Conservation (phyloP, 164 flowering plant genomes). For the Liquidambar formosana region DNA sequence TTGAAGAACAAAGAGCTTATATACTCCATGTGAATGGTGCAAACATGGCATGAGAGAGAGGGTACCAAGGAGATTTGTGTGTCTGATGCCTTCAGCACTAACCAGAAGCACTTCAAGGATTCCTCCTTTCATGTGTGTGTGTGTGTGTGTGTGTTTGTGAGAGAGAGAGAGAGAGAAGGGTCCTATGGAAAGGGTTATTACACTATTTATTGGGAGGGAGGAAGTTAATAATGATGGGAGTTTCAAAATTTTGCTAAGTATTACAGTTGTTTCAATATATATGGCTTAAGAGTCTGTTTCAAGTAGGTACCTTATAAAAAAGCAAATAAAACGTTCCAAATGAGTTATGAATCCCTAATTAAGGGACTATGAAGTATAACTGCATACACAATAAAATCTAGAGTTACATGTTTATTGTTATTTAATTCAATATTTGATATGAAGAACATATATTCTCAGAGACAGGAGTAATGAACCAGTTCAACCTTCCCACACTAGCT, state of each 20-base stretch:
- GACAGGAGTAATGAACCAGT: too few species aligned
- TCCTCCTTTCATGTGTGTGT: constrained; percentile 67
- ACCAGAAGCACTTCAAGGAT: constrained; percentile 78
- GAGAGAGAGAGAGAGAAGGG: not conserved
- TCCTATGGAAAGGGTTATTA: not conserved
- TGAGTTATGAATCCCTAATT: not conserved
- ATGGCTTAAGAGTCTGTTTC: not conserved
- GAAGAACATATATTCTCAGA: too few species aligned
- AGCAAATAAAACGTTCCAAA: not conserved
- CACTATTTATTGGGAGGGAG: not conserved
- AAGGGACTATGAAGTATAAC: too few species aligned
- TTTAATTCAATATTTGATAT: too few species aligned
- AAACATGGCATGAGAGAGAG: constrained; percentile 1
- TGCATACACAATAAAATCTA: not conserved
- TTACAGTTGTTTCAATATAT: not conserved
- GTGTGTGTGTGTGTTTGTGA: too few species aligned
- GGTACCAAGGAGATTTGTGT: constrained; percentile 57
- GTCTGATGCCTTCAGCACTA: constrained; percentile 63
- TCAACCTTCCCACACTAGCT: too few species aligned
- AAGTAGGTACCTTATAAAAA: too few species aligned
- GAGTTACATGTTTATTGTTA: not conserved
- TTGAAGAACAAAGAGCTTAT: not conserved
- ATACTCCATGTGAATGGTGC: not conserved
- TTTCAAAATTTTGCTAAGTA: constrained; percentile 12
- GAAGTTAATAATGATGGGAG: constrained; percentile 10